phyloP scores from a whole-genome alignment of 2,329 filamentous ascomycete genomes.

The Phialophora verrucosa region DNA sequence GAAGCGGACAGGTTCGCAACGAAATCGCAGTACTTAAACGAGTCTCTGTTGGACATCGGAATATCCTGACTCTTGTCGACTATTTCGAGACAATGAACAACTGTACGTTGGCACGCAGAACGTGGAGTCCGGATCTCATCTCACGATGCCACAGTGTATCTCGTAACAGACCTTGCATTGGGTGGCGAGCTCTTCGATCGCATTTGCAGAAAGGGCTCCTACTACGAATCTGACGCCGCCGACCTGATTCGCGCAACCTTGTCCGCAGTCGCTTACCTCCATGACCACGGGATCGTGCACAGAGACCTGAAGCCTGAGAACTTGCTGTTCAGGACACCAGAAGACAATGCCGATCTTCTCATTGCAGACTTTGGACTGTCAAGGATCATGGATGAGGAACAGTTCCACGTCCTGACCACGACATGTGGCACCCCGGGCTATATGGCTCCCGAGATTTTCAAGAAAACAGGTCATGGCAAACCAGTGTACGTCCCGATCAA shows the following conservation, averaged over 20 bases:
- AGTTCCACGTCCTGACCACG: slow-evolving; percentile 96
- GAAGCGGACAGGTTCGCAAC: slow-evolving; percentile 76
- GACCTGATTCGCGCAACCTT: slow-evolving; percentile 93
- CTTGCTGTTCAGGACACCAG: slow-evolving; percentile 91
- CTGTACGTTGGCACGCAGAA: slow-evolving; percentile 52
- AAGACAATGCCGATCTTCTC: slow-evolving; percentile 94
- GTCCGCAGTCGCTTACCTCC: slow-evolving; percentile 96
- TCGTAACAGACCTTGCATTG: slow-evolving; percentile 94
- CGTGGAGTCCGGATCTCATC: slow-evolving; percentile 10
- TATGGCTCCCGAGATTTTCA: slow-evolving; percentile 99
- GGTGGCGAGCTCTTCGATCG: slow-evolving; percentile 97
- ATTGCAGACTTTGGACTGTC: slow-evolving; percentile 97
- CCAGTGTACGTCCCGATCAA: slow-evolving; percentile 70
- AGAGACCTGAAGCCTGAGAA: slow-evolving; percentile 98
- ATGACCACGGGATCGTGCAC: slow-evolving; percentile 98
- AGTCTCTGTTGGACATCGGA: slow-evolving; percentile 99
- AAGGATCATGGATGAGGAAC: slow-evolving; percentile 98
- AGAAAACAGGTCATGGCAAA: slow-evolving; percentile 97
- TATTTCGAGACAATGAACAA: slow-evolving; percentile 99
- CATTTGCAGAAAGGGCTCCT: slow-evolving; percentile 97
- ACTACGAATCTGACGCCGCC: slow-evolving; percentile 96
- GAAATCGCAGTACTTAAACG: slow-evolving; percentile 97
- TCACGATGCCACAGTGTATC: slow-evolving; percentile 68
- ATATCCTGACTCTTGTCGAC: slow-evolving; percentile 95
- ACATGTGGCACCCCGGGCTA: slow-evolving; percentile 98